Percentiles rank a stretch among this genome's conserved stretches.
Conservation (phyloP, 2,329 filamentous ascomycete genomes). For the Neopestalotiopsis sp. region DNA sequence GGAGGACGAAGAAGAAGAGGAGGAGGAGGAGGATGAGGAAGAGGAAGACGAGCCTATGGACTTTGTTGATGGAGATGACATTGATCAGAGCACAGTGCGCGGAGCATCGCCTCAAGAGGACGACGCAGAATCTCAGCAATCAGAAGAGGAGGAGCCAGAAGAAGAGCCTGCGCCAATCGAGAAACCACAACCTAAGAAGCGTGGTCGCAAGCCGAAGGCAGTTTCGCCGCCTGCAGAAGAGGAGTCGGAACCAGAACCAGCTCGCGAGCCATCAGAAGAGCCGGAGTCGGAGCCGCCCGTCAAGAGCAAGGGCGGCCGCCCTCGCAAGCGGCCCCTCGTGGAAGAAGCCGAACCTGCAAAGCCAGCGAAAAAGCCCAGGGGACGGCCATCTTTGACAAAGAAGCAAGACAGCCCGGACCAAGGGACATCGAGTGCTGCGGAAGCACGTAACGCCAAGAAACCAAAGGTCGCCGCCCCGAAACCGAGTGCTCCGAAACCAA, state of each 20-base stretch:
- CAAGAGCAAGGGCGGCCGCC: conserved; percentile 33
- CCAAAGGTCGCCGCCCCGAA: conserved; percentile 23
- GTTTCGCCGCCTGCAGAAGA: neutral
- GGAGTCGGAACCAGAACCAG: conserved; percentile 27
- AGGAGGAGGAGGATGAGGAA: conserved; percentile 24
- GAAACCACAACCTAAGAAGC: conserved; percentile 14
- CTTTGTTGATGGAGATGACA: conserved; percentile 22
- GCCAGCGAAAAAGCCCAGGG: conserved; percentile 9
- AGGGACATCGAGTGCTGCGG: conserved; percentile 22
- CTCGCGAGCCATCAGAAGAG: conserved; percentile 20
- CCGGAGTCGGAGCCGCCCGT: conserved; percentile 25
- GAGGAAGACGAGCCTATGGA: conserved; percentile 28
- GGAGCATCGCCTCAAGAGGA: conserved; percentile 28
- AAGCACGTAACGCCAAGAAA: conserved; percentile 30
- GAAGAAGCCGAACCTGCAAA: conserved; percentile 13
- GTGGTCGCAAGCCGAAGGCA: conserved; percentile 16
- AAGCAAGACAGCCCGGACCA: conserved; percentile 22
- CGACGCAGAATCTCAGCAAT: conserved; percentile 28
- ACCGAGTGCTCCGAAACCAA: neutral
- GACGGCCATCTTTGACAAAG: conserved; percentile 19
- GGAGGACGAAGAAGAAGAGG: conserved; percentile 25
- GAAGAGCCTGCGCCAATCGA: conserved; percentile 19
- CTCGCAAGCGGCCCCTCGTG: conserved; percentile 24
- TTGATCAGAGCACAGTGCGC: conserved; percentile 23
- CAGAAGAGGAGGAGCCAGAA: conserved; percentile 16